Conservation (phyloP, 331 rosid genomes). For the Spiraea crenata region DNA sequence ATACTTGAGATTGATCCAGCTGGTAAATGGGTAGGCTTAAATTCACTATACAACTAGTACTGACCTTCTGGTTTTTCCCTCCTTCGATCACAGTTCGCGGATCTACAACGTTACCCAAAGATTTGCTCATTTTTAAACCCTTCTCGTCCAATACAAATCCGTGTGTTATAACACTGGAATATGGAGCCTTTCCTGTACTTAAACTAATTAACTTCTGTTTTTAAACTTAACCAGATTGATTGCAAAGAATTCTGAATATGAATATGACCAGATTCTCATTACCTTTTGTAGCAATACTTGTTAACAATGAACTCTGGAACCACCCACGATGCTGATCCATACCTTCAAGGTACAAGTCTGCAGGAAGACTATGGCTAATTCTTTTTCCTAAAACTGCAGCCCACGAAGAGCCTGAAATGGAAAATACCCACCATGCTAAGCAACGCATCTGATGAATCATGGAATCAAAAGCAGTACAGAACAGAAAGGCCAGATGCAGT, state of each 20-base stretch:
- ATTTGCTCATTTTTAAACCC: conserved; percentile 97
- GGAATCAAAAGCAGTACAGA: conserved; percentile 13
- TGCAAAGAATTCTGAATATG: neutral
- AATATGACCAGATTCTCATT: conserved; percentile 2
- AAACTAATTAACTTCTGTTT: too few relatives aligned
- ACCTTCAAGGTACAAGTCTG: conserved; percentile 96
- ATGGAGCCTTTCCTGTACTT: conserved; percentile 90
- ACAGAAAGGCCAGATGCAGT: conserved; percentile 16
- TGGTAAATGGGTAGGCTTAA: conserved; percentile 19
- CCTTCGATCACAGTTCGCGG: conserved; percentile 88
- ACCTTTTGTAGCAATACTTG: conserved; percentile 93
- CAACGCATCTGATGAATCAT: conserved; percentile 19
- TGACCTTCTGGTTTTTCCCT: conserved; percentile 88
- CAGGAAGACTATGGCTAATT: conserved; percentile 71
- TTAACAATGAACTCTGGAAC: conserved; percentile 97
- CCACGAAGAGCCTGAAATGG: conserved; percentile 94
- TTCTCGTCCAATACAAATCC: conserved; percentile 98
- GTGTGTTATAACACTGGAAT: conserved; percentile 83
- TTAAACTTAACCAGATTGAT: too few relatives aligned
- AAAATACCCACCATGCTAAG: conserved; percentile 25
- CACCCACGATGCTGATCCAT: conserved; percentile 99
- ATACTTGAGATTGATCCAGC: conserved; percentile 14
- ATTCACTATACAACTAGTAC: conserved; percentile 23
- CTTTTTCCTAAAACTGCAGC: conserved; percentile 84
- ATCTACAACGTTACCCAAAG: conserved; percentile 94